Conservation (phyloP, 2,329 filamentous ascomycete species). For the Xylariaceae sp. region DNA sequence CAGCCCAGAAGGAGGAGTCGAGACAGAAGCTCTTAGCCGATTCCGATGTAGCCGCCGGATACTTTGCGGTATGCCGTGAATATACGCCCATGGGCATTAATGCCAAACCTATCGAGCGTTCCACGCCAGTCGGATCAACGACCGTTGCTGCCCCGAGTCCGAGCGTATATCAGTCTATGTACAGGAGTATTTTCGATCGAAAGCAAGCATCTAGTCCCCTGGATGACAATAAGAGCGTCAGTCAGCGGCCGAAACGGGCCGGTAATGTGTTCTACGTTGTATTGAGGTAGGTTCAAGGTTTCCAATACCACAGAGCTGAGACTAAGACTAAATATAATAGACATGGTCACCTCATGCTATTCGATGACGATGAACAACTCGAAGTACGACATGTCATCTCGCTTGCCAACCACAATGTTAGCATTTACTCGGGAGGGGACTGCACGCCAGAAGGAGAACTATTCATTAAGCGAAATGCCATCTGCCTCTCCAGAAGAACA, state of each 20-base stretch:
- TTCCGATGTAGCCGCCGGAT: constrained; percentile 82
- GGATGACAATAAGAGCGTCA: constrained; percentile 54
- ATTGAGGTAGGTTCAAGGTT: constrained; percentile 65
- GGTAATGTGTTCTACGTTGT: constrained; percentile 95
- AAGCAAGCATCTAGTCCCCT: constrained; percentile 58
- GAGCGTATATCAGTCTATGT: constrained; percentile 98
- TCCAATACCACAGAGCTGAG: not conserved
- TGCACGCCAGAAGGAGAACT: constrained; percentile 87
- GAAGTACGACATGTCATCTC: constrained; percentile 97
- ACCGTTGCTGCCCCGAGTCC: constrained; percentile 81
- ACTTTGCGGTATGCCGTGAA: constrained; percentile 93
- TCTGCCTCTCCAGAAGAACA: constrained; percentile 74
- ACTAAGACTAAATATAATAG: constrained; percentile 50
- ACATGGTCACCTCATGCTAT: constrained; percentile 95
- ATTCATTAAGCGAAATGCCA: constrained; percentile 92
- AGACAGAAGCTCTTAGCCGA: constrained; percentile 64
- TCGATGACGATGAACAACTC: constrained; percentile 92
- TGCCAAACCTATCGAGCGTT: constrained; percentile 87
- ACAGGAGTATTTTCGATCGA: constrained; percentile 91
- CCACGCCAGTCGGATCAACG: constrained; percentile 76
- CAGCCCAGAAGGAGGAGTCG: constrained; percentile 66
- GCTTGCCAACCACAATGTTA: constrained; percentile 83
- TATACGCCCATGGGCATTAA: constrained; percentile 92
- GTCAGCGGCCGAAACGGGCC: constrained; percentile 65
- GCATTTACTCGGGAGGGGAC: constrained; percentile 81